phyloP scores from a whole-genome alignment of 164 flowering plant genomes.

The Saururus chinensis region DNA sequence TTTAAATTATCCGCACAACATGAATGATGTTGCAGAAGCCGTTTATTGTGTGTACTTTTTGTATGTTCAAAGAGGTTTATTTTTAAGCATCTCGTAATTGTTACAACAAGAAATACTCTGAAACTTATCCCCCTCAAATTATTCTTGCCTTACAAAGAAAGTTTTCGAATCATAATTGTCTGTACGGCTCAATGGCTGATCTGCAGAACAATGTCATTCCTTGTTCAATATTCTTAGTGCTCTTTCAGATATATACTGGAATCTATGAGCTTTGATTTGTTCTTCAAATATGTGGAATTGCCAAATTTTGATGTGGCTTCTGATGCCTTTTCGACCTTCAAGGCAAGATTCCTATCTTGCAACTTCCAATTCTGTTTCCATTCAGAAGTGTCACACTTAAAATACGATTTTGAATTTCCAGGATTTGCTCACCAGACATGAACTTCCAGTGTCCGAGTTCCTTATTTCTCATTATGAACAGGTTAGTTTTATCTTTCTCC shows the following conservation, averaged over 20 bases:
- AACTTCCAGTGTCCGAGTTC: slow-evolving; percentile 50
- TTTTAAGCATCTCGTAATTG: too few species aligned
- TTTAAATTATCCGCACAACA: too few species aligned
- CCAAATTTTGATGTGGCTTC: slow-evolving; percentile 92
- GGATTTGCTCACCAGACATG: slow-evolving; percentile 94
- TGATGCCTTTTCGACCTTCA: slow-evolving; percentile 92
- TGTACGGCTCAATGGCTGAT: too few species aligned
- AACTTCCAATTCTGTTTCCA: slow-evolving; percentile 4
- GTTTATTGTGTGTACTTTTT: too few species aligned
- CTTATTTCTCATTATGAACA: slow-evolving; percentile 70
- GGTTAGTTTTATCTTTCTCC: slow-evolving; percentile 29
- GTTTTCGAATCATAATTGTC: too few species aligned
- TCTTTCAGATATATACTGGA: slow-evolving; percentile 86
- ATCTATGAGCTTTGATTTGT: slow-evolving; percentile 82
- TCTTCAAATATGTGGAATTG: slow-evolving; percentile 90
- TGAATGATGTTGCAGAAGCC: too few species aligned
- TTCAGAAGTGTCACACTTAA: neutral
- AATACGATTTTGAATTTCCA: slow-evolving; percentile 17
- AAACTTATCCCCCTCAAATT: too few species aligned
- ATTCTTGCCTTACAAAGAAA: neutral
- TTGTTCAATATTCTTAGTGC: slow-evolving; percentile 23
- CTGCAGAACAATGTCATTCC: slow-evolving; percentile 13
- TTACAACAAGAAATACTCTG: neutral
- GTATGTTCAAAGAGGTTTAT: too few species aligned
- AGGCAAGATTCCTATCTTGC: slow-evolving; percentile 40